phyloP scores from a whole-genome alignment of 2,329 filamentous ascomycete species.

The Tolypocladium ophioglossoides region DNA sequence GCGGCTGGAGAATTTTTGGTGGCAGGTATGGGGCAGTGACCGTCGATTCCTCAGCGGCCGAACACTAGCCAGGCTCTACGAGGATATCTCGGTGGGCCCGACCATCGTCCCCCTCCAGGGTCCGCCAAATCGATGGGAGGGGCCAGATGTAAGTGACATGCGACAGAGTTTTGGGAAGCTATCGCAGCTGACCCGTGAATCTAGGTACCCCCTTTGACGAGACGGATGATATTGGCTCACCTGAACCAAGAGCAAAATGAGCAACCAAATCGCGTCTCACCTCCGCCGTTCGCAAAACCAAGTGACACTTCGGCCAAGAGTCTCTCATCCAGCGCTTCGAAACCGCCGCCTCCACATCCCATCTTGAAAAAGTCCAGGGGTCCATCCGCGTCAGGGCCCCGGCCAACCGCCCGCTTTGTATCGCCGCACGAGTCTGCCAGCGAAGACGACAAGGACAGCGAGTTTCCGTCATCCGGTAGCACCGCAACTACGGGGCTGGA shows the following conservation, averaged over 20 bases:
- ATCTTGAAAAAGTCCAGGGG: constrained; percentile 50
- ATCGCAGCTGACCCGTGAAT: neutral
- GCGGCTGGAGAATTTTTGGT: constrained; percentile 56
- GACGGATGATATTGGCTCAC: constrained; percentile 16
- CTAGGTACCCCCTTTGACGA: constrained; percentile 18
- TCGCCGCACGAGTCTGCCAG: constrained; percentile 40
- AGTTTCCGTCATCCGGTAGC: constrained; percentile 30
- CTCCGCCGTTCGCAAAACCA: constrained; percentile 5
- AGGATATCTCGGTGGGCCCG: constrained; percentile 46
- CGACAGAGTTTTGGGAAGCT: neutral
- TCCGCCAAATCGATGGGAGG: constrained; percentile 42
- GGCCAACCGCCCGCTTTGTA: constrained; percentile 51
- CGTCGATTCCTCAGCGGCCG: constrained; percentile 40
- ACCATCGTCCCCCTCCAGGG: constrained; percentile 45
- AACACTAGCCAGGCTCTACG: constrained; percentile 43
- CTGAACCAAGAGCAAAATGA: constrained; percentile 6
- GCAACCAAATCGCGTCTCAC: constrained; percentile 6
- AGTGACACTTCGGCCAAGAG: constrained; percentile 11
- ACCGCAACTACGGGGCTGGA: constrained; percentile 21
- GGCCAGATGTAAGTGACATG: constrained; percentile 29
- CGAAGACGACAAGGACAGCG: constrained; percentile 21
- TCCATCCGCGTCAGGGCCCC: constrained; percentile 40
- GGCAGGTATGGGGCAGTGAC: constrained; percentile 53
- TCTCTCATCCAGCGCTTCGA: constrained; percentile 30
- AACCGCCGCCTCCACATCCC: constrained; percentile 39